phyloP scores from a whole-genome alignment of 179 eudicot genomes.

The Camellia oleifera region DNA sequence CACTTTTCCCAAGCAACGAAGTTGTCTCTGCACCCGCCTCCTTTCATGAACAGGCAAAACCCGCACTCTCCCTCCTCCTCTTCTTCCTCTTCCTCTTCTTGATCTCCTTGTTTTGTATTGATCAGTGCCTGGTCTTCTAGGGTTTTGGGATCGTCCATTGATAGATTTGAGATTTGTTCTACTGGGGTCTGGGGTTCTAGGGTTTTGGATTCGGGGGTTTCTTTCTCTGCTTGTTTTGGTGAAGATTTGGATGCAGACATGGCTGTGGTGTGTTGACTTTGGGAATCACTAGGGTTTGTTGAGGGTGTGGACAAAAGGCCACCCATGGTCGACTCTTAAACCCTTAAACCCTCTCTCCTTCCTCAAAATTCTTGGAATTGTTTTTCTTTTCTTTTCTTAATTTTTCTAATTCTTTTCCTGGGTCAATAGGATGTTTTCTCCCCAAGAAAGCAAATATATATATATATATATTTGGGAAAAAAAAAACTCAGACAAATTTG shows the following conservation, averaged over 20 bases:
- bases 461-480: too few relatives aligned
- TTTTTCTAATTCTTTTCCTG: background rate
- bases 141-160: background rate
- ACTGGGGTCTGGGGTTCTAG: slow-evolving; percentile 25
- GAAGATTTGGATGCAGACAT: background rate
- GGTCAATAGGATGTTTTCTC: too few relatives aligned
- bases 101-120: slow-evolving; percentile 11
- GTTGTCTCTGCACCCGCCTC: slow-evolving; percentile 62
- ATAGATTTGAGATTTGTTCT: slow-evolving; percentile 18
- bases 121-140: slow-evolving; percentile 16
- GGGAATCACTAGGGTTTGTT: background rate
- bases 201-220: slow-evolving; percentile 28
- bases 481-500: too few relatives aligned
- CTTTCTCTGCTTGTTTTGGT: background rate
- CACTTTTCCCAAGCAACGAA: slow-evolving; percentile 63
- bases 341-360: slow-evolving; percentile 3
- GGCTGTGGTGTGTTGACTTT: background rate
- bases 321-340: slow-evolving; percentile 18
- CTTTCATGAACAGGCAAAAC: slow-evolving; percentile 75
- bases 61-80: slow-evolving; percentile 74
- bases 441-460: too few relatives aligned
- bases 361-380: background rate
- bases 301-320: background rate
- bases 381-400: background rate
- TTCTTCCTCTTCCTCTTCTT: slow-evolving; percentile 31